Evolutionary conservation across 1,284 basidiomycete species (phyloP).

Genomic region (Abortiporus biennis): DNA sequence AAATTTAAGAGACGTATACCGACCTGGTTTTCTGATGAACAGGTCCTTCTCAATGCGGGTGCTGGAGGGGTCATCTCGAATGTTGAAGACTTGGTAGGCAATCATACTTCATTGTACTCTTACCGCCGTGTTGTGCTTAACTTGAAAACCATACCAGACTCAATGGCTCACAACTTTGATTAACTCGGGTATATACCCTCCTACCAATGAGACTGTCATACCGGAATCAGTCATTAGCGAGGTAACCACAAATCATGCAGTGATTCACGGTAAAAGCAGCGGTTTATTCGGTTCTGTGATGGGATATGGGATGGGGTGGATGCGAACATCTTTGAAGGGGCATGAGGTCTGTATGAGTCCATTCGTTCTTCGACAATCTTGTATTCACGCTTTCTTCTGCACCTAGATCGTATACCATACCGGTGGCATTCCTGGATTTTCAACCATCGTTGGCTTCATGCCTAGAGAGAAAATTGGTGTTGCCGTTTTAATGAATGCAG

Average conservation of each 20-base stretch:
- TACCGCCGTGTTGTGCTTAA: neutral
- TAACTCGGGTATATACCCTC: conserved; percentile 20
- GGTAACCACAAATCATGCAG: conserved; percentile 19
- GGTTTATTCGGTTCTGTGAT: conserved; percentile 15
- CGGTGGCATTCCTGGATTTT: conserved; percentile 31
- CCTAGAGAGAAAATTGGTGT: conserved; percentile 31
- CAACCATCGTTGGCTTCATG: conserved; percentile 27
- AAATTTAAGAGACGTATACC: conserved; percentile 19
- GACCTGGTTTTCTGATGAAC: conserved; percentile 20
- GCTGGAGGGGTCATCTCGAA: conserved; percentile 27
- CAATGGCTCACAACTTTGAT: conserved; percentile 25
- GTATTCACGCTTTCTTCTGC: neutral
- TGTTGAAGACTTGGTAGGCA: conserved; percentile 22
- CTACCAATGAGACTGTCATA: conserved; percentile 19
- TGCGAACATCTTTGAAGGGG: conserved; percentile 15
- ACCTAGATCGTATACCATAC: conserved; percentile 17
- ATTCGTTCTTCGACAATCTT: neutral
- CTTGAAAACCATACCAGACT: conserved; percentile 13
- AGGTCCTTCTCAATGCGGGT: conserved; percentile 20
- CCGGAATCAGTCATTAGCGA: conserved; percentile 19
- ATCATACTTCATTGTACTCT: neutral
- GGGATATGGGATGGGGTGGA: conserved; percentile 27
- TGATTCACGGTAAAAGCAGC: conserved; percentile 8
- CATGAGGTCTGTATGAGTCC: conserved; percentile 20
- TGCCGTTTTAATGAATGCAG: conserved; percentile 36